Base-by-base conservation (phyloP, 352 stramenopile genomes). In the Globisporangium cederbergense region DNA sequence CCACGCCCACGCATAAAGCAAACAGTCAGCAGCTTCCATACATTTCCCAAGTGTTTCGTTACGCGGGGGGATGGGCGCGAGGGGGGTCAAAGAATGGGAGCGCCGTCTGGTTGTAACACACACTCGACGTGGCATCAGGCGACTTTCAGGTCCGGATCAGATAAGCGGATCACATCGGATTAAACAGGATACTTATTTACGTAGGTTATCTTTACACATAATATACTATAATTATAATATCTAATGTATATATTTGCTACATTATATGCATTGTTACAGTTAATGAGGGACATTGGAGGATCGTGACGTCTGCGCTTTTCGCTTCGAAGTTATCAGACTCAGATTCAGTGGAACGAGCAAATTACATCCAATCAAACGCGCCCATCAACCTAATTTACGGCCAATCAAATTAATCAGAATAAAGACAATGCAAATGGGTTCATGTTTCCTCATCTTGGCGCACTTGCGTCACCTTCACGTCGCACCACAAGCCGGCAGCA, bases 101-200 rank as follows among this genome's bases (percentile, higher is more conserved):
- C 22, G 34, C 52, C 20, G 52, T 58, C 52, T 46, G 52, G 32
- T 58, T 58, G 52, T 58, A 58, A 58, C 32, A 58, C 52, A 58
- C 52, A 20, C 52, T 30, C 16, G 32, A 36, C 32, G 32, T 36
- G 4, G 14, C 30, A 58, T 58, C 51, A 58, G 51, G 9, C 36
- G 36, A 43, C 30, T 10, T n/a, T 43, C 11, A 3, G 25, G 32
- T 36, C 32, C 14, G 51, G 13, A 56, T 58, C 51, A 58, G 51
- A 43, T 14, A 58, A 18, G 16, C 9, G 8, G 18, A 10, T 38
- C 6, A 28, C n/a, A 57, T 1, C 28, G 30, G 7, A 56, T 56
- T 56, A 2, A 11, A 16, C 18, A 25, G 50, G 25, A 16, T 36
- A 55, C 9, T 13, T 1, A 20, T 36, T 55, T 22, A 6, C 6